Evolutionary conservation across 768 basidiomycete genomes (phyloP).

Genomic region (Scleroderma bovista): DNA sequence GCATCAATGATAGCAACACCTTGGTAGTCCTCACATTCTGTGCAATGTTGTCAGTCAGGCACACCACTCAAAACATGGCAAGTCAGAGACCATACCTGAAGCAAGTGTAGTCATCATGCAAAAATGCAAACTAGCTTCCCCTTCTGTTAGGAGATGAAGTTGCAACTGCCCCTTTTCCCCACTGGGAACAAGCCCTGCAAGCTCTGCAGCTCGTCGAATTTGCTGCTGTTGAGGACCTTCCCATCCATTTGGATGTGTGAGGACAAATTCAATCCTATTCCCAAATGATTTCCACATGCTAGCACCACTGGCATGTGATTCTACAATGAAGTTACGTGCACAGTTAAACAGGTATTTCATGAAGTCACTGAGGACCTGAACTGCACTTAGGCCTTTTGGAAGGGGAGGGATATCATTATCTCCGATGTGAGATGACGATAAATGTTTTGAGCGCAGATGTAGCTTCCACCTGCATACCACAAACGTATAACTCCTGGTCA

Average conservation of each 20-base stretch:
- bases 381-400: constrained; percentile 30
- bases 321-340: constrained; percentile 38
- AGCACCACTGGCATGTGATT: constrained; percentile 36
- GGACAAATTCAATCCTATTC: constrained; percentile 40
- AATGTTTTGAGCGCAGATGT: constrained; percentile 28
- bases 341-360: constrained; percentile 39
- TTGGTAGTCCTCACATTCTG: too few species aligned
- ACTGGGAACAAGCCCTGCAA: constrained; percentile 44
- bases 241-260: constrained; percentile 63
- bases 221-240: constrained; percentile 49
- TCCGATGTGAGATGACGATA: constrained; percentile 15
- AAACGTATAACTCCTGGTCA: too few species aligned
- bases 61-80: too few species aligned
- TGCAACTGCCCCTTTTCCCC: constrained; percentile 32
- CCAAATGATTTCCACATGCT: constrained; percentile 40
- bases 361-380: constrained; percentile 40
- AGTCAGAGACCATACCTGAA: too few species aligned
- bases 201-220: constrained; percentile 48
- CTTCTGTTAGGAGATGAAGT: constrained; percentile 53
- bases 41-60: too few species aligned
- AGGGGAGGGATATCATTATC: constrained; percentile 28
- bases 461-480: constrained; percentile 26
- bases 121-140: constrained; percentile 55
- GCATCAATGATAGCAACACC: constrained; percentile 43
- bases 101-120: constrained; percentile 43